These are phyloP conservation scores for Nannochloropsis gaditana DNA, from an alignment of 108 stramenopile genomes.

Conservation along the genomic window DNA sequence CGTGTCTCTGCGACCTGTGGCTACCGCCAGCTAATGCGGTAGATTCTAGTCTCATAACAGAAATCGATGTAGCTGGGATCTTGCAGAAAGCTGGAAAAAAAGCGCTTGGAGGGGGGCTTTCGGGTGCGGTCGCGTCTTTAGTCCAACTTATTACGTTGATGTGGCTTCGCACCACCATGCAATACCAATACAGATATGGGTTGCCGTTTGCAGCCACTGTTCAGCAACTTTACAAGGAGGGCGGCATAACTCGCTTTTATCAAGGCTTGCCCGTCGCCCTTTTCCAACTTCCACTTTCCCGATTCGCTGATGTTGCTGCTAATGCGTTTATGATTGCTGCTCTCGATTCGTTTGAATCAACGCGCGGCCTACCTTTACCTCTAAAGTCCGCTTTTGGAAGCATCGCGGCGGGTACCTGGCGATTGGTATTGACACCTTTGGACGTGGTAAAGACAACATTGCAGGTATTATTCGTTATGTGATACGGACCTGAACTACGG, in stretches of 20 bases:
- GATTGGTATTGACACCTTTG: conserved; percentile 49
- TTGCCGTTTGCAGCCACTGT: conserved; percentile 43
- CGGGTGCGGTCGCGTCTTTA: conserved; percentile 23
- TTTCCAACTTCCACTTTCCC: conserved; percentile 53
- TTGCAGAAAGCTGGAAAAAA: neutral
- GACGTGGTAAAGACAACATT: conserved; percentile 53
- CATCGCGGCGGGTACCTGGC: conserved; percentile 47
- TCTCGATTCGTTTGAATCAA: conserved; percentile 43
- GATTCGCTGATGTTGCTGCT: conserved; percentile 54
- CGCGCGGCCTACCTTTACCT: conserved; percentile 36
- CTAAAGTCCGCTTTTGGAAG: conserved; percentile 54
- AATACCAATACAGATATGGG: conserved; percentile 53
- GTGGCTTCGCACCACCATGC: conserved; percentile 34
- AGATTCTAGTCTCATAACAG: neutral
- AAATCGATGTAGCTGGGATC: neutral
- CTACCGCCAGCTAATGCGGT: neutral
- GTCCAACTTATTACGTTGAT: conserved; percentile 33
- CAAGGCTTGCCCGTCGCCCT: conserved; percentile 50
- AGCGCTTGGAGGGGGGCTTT: conserved; percentile 20
- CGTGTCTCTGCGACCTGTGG: neutral
- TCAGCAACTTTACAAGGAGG: conserved; percentile 48
- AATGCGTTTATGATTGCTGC: conserved; percentile 47
- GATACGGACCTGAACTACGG: no score
- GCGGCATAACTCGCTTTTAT: conserved; percentile 49
- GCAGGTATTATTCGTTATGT: conserved; percentile 29